Evolutionary conservation across 768 basidiomycete species (phyloP).

Genomic region (Tephrocybe sp.): DNA sequence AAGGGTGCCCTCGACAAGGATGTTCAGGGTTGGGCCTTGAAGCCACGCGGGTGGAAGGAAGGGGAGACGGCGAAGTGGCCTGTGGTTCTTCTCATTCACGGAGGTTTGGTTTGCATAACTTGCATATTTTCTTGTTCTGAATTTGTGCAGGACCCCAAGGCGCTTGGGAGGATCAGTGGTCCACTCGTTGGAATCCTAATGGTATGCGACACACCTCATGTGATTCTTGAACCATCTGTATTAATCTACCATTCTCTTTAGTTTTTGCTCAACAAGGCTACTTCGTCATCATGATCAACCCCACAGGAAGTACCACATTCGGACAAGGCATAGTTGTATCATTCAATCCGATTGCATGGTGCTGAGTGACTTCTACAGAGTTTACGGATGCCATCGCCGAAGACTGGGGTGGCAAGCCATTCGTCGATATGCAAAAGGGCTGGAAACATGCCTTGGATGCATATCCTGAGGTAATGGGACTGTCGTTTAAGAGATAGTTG

Average conservation of each 20-base stretch:
- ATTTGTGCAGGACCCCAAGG: slow-evolving; percentile 59
- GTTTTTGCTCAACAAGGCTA: slow-evolving; percentile 90
- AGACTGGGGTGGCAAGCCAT: slow-evolving; percentile 88
- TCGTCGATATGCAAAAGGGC: slow-evolving; percentile 72
- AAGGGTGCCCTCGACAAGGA: slow-evolving; percentile 72
- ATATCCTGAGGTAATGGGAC: slow-evolving; percentile 67
- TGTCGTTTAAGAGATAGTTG: not conserved
- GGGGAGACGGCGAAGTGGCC: slow-evolving; percentile 77
- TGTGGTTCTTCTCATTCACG: slow-evolving; percentile 78
- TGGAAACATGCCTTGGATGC: slow-evolving; percentile 69
- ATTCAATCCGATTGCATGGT: not conserved
- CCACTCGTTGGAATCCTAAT: slow-evolving; percentile 90
- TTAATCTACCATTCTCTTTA: slow-evolving; percentile 21
- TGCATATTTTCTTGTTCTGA: not conserved
- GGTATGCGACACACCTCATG: slow-evolving; percentile 33
- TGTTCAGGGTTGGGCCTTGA: slow-evolving; percentile 85
- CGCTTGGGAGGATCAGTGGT: slow-evolving; percentile 92
- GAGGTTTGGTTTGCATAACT: slow-evolving; percentile 39
- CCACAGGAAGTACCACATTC: slow-evolving; percentile 92
- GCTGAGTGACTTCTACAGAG: slow-evolving; percentile 37
- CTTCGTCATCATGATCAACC: slow-evolving; percentile 85
- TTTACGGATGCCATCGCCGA: slow-evolving; percentile 78
- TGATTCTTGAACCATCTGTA: not conserved
- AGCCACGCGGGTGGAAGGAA: slow-evolving; percentile 74
- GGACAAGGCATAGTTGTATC: slow-evolving; percentile 62